Percentiles rank a stretch among this genome's conserved stretches.
These are phyloP conservation scores for Mycena citricolor DNA, from an alignment of 1,284 basidiomycete genomes.

Conservation along the genomic window DNA sequence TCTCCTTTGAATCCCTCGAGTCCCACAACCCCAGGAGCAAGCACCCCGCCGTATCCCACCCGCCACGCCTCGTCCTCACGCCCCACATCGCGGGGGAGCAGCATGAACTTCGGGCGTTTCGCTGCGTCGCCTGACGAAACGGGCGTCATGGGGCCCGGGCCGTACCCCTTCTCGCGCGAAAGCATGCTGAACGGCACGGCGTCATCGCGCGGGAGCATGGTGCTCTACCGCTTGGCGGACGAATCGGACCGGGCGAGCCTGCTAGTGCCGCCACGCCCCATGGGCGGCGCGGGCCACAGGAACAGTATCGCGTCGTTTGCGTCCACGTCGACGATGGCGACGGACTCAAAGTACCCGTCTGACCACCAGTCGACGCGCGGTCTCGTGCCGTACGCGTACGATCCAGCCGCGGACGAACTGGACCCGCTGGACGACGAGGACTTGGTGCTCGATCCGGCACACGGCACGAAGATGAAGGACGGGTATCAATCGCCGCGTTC, in stretches of 20 bases:
- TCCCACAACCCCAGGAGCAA: neutral
- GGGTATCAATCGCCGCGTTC: conserved; percentile 24
- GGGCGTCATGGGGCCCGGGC: neutral
- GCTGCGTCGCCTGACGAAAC: conserved; percentile 22
- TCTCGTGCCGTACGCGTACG: conserved; percentile 66
- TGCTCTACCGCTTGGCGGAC: conserved; percentile 61
- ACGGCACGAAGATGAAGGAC: conserved; percentile 31
- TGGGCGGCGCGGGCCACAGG: conserved; percentile 27
- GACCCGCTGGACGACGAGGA: conserved; percentile 66
- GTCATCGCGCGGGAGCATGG: conserved; percentile 54
- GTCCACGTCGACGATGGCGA: conserved; percentile 51
- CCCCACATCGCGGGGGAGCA: conserved; percentile 26
- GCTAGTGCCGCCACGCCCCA: conserved; percentile 23
- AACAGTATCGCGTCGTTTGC: conserved; percentile 33
- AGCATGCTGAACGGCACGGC: conserved; percentile 18
- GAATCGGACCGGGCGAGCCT: conserved; percentile 26
- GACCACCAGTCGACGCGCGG: conserved; percentile 41
- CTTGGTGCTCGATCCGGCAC: conserved; percentile 55
- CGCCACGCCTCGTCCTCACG: conserved; percentile 18
- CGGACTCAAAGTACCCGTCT: conserved; percentile 65
- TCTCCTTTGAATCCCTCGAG: conserved; percentile 20
- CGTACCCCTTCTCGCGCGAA: conserved; percentile 19
- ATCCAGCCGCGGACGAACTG: conserved; percentile 57
- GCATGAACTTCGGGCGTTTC: conserved; percentile 22
- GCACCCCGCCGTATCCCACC: too few relatives aligned